Conservation (phyloP, 2,329 filamentous ascomycete genomes). For the Aspergillus novofumigatus region DNA sequence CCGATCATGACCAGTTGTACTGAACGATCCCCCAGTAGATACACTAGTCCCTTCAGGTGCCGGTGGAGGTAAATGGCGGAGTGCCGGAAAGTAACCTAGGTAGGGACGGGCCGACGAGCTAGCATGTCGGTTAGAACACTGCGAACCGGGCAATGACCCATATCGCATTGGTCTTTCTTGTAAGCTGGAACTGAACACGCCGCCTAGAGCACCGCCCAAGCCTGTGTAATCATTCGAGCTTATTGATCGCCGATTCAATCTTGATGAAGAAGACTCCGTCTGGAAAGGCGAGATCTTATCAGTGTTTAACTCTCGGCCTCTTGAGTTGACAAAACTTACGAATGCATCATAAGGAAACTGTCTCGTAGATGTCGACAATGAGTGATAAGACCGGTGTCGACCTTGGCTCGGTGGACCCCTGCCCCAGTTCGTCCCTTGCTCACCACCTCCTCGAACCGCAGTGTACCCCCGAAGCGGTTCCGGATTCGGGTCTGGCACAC, state of each 20-base stretch:
- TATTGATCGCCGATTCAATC: slow-evolving; percentile 23
- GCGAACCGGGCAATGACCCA: slow-evolving; percentile 11
- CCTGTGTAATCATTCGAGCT: slow-evolving; percentile 21
- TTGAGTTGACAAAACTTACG: slow-evolving; percentile 9
- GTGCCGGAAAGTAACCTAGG: not conserved
- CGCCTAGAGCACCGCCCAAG: slow-evolving; percentile 12
- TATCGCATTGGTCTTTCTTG: slow-evolving; percentile 16
- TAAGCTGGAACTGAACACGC: slow-evolving; percentile 9
- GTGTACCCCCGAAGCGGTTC: slow-evolving; percentile 46
- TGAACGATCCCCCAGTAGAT: slow-evolving; percentile 2
- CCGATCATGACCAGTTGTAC: slow-evolving; percentile 1
- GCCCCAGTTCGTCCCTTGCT: slow-evolving; percentile 10
- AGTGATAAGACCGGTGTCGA: slow-evolving; percentile 25
- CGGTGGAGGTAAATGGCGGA: not conserved
- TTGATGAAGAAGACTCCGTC: slow-evolving; percentile 11
- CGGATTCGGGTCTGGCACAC: slow-evolving; percentile 65
- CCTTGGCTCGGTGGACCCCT: slow-evolving; percentile 13
- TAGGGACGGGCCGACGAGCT: slow-evolving; percentile 6
- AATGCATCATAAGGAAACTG: slow-evolving; percentile 7
- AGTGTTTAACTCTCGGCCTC: slow-evolving; percentile 1
- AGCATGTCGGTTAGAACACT: not conserved
- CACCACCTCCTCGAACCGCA: slow-evolving; percentile 18
- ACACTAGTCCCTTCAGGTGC: slow-evolving; percentile 2
- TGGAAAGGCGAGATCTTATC: not conserved
- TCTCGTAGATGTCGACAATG: slow-evolving; percentile 16